A percentile compares a stretch with the other conserved stretches of the same genome.
These are phyloP conservation scores for Acacia pycnantha DNA, from an alignment of 331 rosid genomes.

Conservation along the genomic window DNA sequence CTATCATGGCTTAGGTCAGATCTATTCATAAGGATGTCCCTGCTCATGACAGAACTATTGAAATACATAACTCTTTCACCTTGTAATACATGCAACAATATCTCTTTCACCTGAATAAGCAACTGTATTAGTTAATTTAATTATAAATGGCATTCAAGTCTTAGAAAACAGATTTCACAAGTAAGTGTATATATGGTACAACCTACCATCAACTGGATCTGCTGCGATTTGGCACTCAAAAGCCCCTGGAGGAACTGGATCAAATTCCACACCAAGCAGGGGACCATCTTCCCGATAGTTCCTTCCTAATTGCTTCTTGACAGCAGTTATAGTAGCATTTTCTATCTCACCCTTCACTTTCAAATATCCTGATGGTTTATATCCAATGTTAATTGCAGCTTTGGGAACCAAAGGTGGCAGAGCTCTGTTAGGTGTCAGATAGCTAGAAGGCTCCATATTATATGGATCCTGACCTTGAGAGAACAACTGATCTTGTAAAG, in stretches of 20 bases:
- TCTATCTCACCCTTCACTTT: constrained; percentile 95
- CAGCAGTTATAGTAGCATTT: constrained; percentile 96
- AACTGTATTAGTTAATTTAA: not conserved
- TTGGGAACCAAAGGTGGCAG: constrained; percentile 62
- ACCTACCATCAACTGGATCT: constrained; percentile 63
- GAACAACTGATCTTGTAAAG: constrained; percentile 61
- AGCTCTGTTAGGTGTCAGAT: constrained; percentile 45
- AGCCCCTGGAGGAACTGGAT: constrained; percentile 91
- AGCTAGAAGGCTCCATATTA: constrained; percentile 65
- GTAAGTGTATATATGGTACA: not conserved
- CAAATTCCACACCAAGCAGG: constrained; percentile 77
- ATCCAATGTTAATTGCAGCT: constrained; percentile 46
- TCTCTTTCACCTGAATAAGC: not conserved
- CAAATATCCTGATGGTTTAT: constrained; percentile 92
- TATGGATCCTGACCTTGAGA: constrained; percentile 69
- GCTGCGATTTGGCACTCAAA: constrained; percentile 61
- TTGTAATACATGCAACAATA: not conserved
- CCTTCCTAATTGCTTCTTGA: constrained; percentile 87
- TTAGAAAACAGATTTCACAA: constrained; percentile 16
- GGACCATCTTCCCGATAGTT: constrained; percentile 85
- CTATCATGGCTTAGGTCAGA: not conserved
- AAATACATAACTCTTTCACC: not conserved
- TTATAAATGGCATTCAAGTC: constrained; percentile 10
- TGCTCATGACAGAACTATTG: constrained; percentile 14
- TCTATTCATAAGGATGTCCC: constrained; percentile 11